Conservation (phyloP, 257 asterid genomes). For the Jacaranda copaia region DNA sequence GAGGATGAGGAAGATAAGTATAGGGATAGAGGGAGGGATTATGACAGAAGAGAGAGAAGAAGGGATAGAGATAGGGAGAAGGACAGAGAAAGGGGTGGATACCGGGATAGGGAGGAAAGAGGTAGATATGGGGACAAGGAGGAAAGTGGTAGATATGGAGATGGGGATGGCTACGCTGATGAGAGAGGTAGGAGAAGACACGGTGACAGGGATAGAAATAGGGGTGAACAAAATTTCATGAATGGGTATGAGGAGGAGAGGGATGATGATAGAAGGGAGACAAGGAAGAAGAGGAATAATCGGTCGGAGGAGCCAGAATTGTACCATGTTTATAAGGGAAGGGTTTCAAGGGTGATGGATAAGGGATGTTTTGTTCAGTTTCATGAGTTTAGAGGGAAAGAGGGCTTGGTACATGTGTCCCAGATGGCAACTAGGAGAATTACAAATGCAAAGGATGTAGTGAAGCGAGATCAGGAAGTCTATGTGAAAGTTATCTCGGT, state of each 20-base stretch:
- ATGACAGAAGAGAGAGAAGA: conserved; percentile 50
- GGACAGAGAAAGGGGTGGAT: conserved; percentile 37
- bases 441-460: conserved; percentile 84
- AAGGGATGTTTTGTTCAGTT: conserved; percentile 95
- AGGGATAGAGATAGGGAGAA: conserved; percentile 41
- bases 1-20: conserved; percentile 49
- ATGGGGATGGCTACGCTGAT: conserved; percentile 40
- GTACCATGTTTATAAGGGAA: conserved; percentile 79
- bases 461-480: conserved; percentile 92
- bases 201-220: conserved; percentile 38
- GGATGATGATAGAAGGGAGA: conserved; percentile 53
- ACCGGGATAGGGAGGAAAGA: conserved; percentile 39
- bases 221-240: conserved; percentile 42
- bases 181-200: conserved; percentile 44
- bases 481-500: conserved; percentile 83
- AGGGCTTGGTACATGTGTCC: conserved; percentile 89
- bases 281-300: conserved; percentile 38
- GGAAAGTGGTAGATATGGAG: conserved; percentile 40
- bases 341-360: conserved; percentile 91
- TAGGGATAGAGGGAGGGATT: conserved; percentile 40
- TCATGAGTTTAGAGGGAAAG: conserved; percentile 73
- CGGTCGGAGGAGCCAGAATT: conserved; percentile 65
- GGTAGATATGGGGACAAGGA: conserved; percentile 38
- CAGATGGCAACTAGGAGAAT: conserved; percentile 88
- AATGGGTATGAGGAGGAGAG: conserved; percentile 51